Evolutionary conservation across 805 yeast genomes (phyloP).

Genomic region (Vanderwaltozyma tropicalis): DNA sequence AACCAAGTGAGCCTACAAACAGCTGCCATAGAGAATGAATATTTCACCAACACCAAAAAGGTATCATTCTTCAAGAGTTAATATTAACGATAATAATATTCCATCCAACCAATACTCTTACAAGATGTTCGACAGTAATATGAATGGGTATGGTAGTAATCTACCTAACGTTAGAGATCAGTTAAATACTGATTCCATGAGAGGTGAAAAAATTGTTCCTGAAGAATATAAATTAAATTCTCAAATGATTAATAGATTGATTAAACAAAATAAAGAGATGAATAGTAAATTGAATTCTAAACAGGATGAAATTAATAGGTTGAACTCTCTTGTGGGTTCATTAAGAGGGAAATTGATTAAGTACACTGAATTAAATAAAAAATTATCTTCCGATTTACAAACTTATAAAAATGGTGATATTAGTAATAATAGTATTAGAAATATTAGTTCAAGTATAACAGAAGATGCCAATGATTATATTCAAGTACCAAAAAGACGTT

Average conservation of each 20-base stretch:
- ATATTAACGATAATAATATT: not conserved
- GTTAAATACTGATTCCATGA: too few relatives aligned
- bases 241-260: constrained; percentile 30
- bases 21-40: constrained; percentile 12
- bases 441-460: not conserved
- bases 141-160: too few relatives aligned
- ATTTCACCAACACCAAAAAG: constrained; percentile 26
- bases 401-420: not conserved
- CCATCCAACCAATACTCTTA: not conserved
- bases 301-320: constrained; percentile 17
- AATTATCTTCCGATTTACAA: constrained; percentile 8
- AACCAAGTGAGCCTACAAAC: too few relatives aligned
- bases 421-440: not conserved
- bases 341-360: constrained; percentile 29
- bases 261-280: constrained; percentile 30
- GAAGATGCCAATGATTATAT: constrained; percentile 9
- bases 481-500: constrained; percentile 18
- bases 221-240: constrained; percentile 30
- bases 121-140: not conserved
- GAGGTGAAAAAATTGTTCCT: constrained; percentile 19
- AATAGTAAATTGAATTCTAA: constrained; percentile 25
- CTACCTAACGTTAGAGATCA: too few relatives aligned
- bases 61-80: constrained; percentile 6
- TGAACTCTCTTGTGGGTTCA: constrained; percentile 26
- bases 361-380: constrained; percentile 27